phyloP scores from a whole-genome alignment of 1,284 basidiomycete genomes.

The Ustilago shanxiensis region DNA sequence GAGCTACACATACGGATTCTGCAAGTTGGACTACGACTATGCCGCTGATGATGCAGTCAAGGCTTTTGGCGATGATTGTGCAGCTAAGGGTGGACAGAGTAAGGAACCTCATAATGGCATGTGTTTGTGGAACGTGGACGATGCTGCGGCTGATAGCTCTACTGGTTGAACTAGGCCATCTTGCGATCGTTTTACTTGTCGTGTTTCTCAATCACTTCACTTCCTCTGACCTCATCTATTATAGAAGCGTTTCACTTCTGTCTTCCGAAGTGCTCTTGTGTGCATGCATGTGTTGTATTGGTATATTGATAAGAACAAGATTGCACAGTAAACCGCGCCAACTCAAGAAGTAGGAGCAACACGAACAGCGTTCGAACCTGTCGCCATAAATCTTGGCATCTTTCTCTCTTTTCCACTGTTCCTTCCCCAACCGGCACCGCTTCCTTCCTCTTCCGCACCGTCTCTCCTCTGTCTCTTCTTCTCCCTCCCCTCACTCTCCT shows the following conservation, averaged over 20 bases:
- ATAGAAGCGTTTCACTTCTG: constrained; percentile 9
- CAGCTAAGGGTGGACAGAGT: constrained; percentile 19
- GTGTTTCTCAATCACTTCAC: background rate
- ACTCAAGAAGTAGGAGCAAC: constrained; percentile 45
- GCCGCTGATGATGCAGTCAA: constrained; percentile 20
- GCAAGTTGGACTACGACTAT: constrained; percentile 31
- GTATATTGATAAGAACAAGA: background rate
- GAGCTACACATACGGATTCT: constrained; percentile 37
- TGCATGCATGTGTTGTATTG: constrained; percentile 22
- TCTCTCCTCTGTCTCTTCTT: constrained; percentile 20
- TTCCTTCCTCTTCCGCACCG: constrained; percentile 8
- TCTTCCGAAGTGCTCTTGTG: background rate
- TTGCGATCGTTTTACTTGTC: no score
- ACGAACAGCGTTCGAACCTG: constrained; percentile 52
- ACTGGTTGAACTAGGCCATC: background rate
- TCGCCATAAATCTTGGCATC: constrained; percentile 55
- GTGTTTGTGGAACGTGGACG: constrained; percentile 45
- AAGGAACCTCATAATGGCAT: constrained; percentile 31
- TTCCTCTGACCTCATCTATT: background rate
- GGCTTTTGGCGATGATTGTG: constrained; percentile 32
- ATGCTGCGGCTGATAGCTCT: constrained; percentile 17
- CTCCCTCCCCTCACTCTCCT: constrained; percentile 13
- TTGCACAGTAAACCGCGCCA: background rate
- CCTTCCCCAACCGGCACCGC: constrained; percentile 34
- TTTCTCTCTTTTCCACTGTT: constrained; percentile 25